Percentiles rank a stretch among this genome's conserved stretches.
phyloP scores from a whole-genome alignment of 2,329 filamentous ascomycete species.

The Huntiella omanensis region DNA sequence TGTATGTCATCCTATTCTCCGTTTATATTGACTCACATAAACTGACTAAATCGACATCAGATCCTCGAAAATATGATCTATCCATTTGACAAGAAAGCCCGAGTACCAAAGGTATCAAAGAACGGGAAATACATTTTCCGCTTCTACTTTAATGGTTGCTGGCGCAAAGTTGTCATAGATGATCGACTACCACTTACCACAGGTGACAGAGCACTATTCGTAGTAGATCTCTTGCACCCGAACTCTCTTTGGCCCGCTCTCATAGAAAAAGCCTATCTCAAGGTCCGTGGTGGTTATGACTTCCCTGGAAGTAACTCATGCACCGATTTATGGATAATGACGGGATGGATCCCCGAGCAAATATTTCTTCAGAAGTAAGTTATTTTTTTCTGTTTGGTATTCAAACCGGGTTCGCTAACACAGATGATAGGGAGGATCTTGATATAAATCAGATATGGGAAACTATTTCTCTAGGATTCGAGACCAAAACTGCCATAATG shows the following conservation, averaged over 20 bases:
- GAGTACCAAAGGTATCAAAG: slow-evolving; percentile 43
- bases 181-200: slow-evolving; percentile 68
- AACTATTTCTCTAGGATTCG: slow-evolving; percentile 55
- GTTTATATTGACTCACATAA: too few relatives aligned
- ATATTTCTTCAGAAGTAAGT: slow-evolving; percentile 61
- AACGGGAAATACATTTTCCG: slow-evolving; percentile 82
- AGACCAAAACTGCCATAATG: slow-evolving; percentile 62
- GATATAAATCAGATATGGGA: slow-evolving; percentile 61
- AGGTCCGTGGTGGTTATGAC: slow-evolving; percentile 87
- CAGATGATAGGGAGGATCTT: slow-evolving; percentile 45
- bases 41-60: slow-evolving; percentile 21
- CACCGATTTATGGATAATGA: slow-evolving; percentile 81
- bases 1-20: slow-evolving; percentile 26
- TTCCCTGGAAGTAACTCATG: slow-evolving; percentile 96
- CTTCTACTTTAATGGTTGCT: slow-evolving; percentile 93
- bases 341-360: slow-evolving; percentile 94
- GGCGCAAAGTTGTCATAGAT: slow-evolving; percentile 71
- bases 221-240: slow-evolving; percentile 69
- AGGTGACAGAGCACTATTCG: slow-evolving; percentile 59
- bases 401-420: not conserved
- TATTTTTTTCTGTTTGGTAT: not conserved
- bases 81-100: slow-evolving; percentile 45
- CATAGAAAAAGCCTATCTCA: slow-evolving; percentile 89
- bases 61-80: slow-evolving; percentile 55
- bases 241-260: slow-evolving; percentile 79